Base-by-base conservation (phyloP, 768 basidiomycete genomes). In the Naganishia onofrii region DNA sequence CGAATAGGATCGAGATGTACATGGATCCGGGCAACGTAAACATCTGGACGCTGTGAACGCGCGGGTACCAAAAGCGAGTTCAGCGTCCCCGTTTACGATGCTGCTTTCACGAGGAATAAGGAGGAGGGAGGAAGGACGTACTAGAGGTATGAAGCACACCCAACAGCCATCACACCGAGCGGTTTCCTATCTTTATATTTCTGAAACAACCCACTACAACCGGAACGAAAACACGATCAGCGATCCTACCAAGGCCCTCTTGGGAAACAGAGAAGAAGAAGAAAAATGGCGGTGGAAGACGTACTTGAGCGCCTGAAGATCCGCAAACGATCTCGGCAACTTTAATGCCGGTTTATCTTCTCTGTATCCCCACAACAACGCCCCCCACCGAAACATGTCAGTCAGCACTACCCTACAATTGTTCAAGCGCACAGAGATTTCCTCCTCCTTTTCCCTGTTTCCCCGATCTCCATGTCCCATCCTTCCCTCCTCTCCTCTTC, bases 1-100 rank as follows among this genome's bases (percentile, higher is more conserved):
- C 95, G 23, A 91, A 93, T 15, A 97, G 87, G 76, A 98, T 96
- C 66, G 93, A 93, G 57, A 98, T 87, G 78, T 98, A 98, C 93
- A 98, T 95, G 52, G 93, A 95, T 0, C 94, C 94, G 0, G 95
- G 94, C 17, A 97, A 85, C 8, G 93, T 94, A 82, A 97, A 98
- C 0, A 93, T 92, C 84, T 98, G 94, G 8, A 97, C 84, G 82
- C 93, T 95, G 12, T 9, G 42, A 55, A 54, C 67, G 42, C 58
- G 44, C 56, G 21, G 21, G 21, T n/a, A 36, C 34, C 34, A 36
- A 12, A 36, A 36, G 34, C 6, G 34, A 5, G n/a, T n/a, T n/a
- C n/a, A n/a, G n/a, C n/a, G n/a, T n/a, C n/a, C n/a, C n/a, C n/a
- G n/a, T n/a, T n/a, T n/a, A n/a, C n/a, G n/a, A n/a, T n/a, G n/a